Base-by-base conservation (phyloP, 371 early-diverging fungal genomes). In the Mucor racemosus region DNA sequence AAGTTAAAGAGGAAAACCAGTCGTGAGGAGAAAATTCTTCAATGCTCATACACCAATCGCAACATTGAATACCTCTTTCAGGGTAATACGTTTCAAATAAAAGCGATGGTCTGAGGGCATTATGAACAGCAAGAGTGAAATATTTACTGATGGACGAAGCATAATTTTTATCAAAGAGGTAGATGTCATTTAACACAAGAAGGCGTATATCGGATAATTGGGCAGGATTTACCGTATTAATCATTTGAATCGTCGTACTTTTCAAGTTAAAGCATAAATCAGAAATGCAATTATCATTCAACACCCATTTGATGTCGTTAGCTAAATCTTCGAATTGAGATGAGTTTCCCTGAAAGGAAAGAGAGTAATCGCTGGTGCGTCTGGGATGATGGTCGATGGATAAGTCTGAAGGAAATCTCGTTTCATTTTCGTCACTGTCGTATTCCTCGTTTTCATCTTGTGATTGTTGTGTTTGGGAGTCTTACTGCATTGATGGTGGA, bases 131-230 rank as follows among this genome's bases (percentile, higher is more conserved):
- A 9, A 9, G 4, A 6, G 36, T 6, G 35, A 67, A 69, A 54
- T 60, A 64, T 38, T 64, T 69, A 31, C 60, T 64, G 42, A 69
- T 60, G 64, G 61, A 69, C 10, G n/a, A 69, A n/a, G 44, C 5
- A 7, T 21, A 64, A 56, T 64, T 38, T 42, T 41, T 69, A 60
- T 69, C 64, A 60, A 64, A 56, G 46, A 60, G 41, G 31, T 64
- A 60, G 55, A 64, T 67, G 58, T 67, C 57, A 62, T 67, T 67
- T 48, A 69, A 60, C 26, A 33, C 55, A 44, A 69, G 64, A 38
- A 69, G 50, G 46, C 65, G 69, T 42, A 64, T 64, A 56, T 64
- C 65, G 1, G 65, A 69, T 19, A 64, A 35, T 55, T 57, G 60
- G 42, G 61, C 50, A 50, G 36, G 53, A 58, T 65, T 33, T 31